Percentiles rank a stretch among this genome's conserved stretches.
Evolutionary conservation across 2,329 filamentous ascomycete species (phyloP).

Genomic region (Plectosphaerella cucumerina): DNA sequence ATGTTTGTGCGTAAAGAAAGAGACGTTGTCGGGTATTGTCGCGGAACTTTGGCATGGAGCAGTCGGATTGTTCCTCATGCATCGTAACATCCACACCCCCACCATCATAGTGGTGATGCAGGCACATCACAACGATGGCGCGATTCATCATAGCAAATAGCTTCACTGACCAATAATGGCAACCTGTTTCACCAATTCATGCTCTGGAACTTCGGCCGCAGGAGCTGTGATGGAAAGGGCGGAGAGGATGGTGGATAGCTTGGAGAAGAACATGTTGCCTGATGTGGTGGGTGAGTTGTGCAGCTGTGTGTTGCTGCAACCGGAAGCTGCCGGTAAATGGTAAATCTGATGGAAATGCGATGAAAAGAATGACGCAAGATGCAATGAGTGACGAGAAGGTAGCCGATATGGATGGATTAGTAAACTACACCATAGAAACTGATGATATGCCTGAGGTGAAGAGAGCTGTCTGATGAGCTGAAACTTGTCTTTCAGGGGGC

Average conservation of each 20-base stretch:
- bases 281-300: neutral
- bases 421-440: neutral
- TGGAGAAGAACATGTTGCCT: conserved; percentile 5
- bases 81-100: too few relatives aligned
- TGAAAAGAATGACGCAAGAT: neutral
- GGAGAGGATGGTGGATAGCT: conserved; percentile 14
- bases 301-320: too few relatives aligned
- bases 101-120: too few relatives aligned
- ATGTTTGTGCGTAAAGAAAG: neutral
- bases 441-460: conserved; percentile 2
- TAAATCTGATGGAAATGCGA: neutral
- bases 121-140: too few relatives aligned
- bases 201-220: conserved; percentile 4
- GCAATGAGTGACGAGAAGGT: neutral
- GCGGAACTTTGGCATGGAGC: too few relatives aligned
- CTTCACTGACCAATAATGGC: conserved; percentile 21
- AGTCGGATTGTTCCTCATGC: too few relatives aligned
- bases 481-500: neutral
- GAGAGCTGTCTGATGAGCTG: conserved; percentile 4
- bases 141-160: neutral
- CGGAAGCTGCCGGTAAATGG: neutral
- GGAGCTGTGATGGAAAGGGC: conserved; percentile 13
- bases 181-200: conserved; percentile 15
- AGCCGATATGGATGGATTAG: neutral
- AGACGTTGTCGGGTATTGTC: too few relatives aligned